Evolutionary conservation across 108 stramenopile species (phyloP).

Genomic region (Nitzschia sp.): DNA sequence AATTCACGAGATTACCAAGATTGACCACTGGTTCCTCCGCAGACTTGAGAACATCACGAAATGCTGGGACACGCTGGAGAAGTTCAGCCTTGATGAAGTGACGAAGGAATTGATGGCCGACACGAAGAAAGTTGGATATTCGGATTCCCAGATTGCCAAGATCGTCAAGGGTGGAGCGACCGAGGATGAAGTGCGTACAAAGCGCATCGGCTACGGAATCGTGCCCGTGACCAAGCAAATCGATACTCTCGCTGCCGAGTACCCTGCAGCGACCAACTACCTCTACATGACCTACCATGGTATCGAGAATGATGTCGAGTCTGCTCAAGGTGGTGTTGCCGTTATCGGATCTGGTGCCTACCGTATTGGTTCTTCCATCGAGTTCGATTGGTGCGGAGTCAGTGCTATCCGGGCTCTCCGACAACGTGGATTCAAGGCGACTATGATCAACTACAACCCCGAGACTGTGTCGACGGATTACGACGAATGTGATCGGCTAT

Average conservation of each 20-base stretch:
- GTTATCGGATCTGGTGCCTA: slow-evolving; percentile 98
- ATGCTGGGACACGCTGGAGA: slow-evolving; percentile 52
- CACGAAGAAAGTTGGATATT: slow-evolving; percentile 94
- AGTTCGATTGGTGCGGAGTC: slow-evolving; percentile 99
- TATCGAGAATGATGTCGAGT: slow-evolving; percentile 86
- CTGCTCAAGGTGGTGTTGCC: slow-evolving; percentile 86
- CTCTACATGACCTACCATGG: slow-evolving; percentile 98
- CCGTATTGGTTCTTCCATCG: slow-evolving; percentile 97
- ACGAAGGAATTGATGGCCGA: slow-evolving; percentile 59
- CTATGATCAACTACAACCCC: slow-evolving; percentile 99
- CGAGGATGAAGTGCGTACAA: slow-evolving; percentile 76
- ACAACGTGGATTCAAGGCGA: slow-evolving; percentile 84
- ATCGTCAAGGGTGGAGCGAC: slow-evolving; percentile 47
- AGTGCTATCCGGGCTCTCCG: slow-evolving; percentile 93
- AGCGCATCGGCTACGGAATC: slow-evolving; percentile 71
- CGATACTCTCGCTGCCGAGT: slow-evolving; percentile 99
- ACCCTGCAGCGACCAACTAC: slow-evolving; percentile 98
- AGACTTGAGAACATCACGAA: slow-evolving; percentile 89
- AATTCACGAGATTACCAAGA: slow-evolving; percentile 93
- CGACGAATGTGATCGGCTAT: slow-evolving; percentile 98
- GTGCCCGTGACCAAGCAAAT: slow-evolving; percentile 95
- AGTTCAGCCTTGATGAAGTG: slow-evolving; percentile 48
- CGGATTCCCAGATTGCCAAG: slow-evolving; percentile 89
- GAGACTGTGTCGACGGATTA: slow-evolving; percentile 99
- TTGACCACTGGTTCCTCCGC: slow-evolving; percentile 97